Evolutionary conservation across 192 early-diverging fungal genomes (phyloP), one percentile per base, ranked within the genome.

Genomic region (Gryganskiella cystojenkinii): DNA sequence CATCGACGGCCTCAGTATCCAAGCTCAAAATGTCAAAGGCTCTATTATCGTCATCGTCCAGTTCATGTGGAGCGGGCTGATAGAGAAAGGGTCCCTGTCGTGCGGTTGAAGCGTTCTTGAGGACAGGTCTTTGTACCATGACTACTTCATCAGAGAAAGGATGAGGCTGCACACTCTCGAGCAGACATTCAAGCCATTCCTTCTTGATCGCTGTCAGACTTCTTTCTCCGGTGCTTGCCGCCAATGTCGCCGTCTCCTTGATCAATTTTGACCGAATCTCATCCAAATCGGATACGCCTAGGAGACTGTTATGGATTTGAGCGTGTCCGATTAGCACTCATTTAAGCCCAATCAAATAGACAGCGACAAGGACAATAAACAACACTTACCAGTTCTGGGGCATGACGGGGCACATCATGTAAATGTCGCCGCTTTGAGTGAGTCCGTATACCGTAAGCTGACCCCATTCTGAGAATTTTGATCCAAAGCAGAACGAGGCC

Each of bases 331-430:
- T 66, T 28, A 64, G 34, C 1, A 2, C 9, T 19, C 17, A 54
- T 34, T 0, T 34, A 28, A 3, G 13, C 7, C 11, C 2, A 45
- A 56, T 35, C 15, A 13, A 19, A 22, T 5, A 47, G 28, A 28
- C 22, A 31, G 9, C 4, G 6, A 14, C 10, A 19, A 10, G 24
- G 2, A 31, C 53, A 24, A 25, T 65, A 58, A 9, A 53, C 19
- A 1, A 51, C 4, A 64, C 35, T 68, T 86, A 90, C 90, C 88
- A 87, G 45, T 70, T 82, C 35, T 76, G 74, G 5, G 95, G 95
- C 66, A 95, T 62, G 25, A 95, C 80, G 8, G 95, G 95, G 49
- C 93, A 95, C 58, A 96, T 68, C 4, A 87, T 83, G 63, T 90
- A 93, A 4, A 95, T 68, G 40, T 94, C 88, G 19, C 93, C 92